phyloP scores from a whole-genome alignment of 768 basidiomycete species.

The Kwoniella dejecticola region DNA sequence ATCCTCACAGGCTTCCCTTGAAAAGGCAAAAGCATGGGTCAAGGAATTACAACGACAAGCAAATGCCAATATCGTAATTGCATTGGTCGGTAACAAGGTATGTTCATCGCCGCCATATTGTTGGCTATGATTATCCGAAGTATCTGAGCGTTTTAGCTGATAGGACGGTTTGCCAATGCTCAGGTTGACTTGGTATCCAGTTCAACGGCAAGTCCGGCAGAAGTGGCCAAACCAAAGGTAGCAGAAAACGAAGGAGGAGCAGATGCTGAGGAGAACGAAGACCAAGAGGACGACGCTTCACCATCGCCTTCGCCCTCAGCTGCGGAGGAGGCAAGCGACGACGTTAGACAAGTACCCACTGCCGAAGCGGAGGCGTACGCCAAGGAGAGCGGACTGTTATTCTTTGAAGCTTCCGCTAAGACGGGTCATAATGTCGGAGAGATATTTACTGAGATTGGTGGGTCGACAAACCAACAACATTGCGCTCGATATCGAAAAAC shows the following conservation, averaged over 20 bases:
- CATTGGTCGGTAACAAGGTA: slow-evolving; percentile 96
- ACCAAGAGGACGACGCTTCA: slow-evolving; percentile 11
- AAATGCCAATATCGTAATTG: slow-evolving; percentile 98
- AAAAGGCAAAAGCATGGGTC: slow-evolving; percentile 99
- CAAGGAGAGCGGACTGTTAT: slow-evolving; percentile 86
- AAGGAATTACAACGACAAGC: slow-evolving; percentile 98
- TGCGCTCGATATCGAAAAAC: background rate
- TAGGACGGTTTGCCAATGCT: too few species aligned
- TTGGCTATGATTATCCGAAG: too few species aligned
- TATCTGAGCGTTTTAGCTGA: too few species aligned
- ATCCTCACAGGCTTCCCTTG: slow-evolving; percentile 67
- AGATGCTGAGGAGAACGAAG: slow-evolving; percentile 27
- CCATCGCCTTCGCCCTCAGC: slow-evolving; percentile 8
- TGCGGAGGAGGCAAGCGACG: slow-evolving; percentile 16
- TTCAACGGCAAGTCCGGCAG: slow-evolving; percentile 64
- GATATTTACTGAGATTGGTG: slow-evolving; percentile 97
- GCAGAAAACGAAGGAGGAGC: slow-evolving; percentile 58
- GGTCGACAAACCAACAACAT: too few species aligned
- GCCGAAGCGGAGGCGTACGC: slow-evolving; percentile 98
- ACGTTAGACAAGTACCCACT: slow-evolving; percentile 75
- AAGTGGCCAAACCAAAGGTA: slow-evolving; percentile 60
- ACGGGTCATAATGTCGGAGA: slow-evolving; percentile 76
- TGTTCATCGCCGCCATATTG: too few species aligned
- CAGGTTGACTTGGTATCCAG: slow-evolving; percentile 55
- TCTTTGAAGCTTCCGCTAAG: slow-evolving; percentile 97